Evolutionary conservation across 2,329 filamentous ascomycete species (phyloP).

Genomic region (Arthrobotrys pseudoclavata): DNA sequence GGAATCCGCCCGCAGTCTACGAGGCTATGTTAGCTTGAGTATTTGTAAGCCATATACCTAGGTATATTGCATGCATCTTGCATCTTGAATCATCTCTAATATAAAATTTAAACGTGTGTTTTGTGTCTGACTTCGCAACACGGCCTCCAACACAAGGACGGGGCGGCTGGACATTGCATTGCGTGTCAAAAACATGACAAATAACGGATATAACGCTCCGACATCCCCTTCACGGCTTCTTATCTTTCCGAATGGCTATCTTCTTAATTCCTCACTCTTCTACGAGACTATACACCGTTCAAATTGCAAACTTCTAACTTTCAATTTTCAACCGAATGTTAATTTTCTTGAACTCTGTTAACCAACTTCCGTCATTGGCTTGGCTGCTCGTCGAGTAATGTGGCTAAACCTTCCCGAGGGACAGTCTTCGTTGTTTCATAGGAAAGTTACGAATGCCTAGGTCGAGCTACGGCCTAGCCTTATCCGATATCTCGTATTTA

Average conservation of each 20-base stretch:
- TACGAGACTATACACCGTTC: not conserved
- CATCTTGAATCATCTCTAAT: too few species aligned
- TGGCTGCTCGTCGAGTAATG: not conserved
- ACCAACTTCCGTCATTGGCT: not conserved
- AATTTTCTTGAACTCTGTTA: conserved; percentile 13
- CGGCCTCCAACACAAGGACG: conserved; percentile 20
- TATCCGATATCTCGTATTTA: not conserved
- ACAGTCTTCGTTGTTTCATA: not conserved
- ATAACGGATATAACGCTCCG: conserved; percentile 43
- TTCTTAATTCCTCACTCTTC: not conserved
- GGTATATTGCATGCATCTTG: not conserved
- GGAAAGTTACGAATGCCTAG: not conserved
- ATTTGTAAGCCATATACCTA: conserved; percentile 6
- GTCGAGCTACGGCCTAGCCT: not conserved
- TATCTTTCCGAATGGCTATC: conserved; percentile 14
- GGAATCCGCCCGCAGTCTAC: too few species aligned
- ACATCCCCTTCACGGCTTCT: conserved; percentile 12
- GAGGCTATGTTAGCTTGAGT: not conserved
- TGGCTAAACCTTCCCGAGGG: not conserved
- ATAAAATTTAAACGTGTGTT: conserved; percentile 17
- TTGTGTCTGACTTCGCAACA: conserved; percentile 23
- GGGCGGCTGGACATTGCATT: not conserved
- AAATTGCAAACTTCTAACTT: not conserved
- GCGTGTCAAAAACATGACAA: conserved; percentile 12
- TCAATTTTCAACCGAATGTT: conserved; percentile 15